These are phyloP conservation scores for Yarrowia keelungensis DNA, from an alignment of 805 yeast genomes.

Conservation along the genomic window DNA sequence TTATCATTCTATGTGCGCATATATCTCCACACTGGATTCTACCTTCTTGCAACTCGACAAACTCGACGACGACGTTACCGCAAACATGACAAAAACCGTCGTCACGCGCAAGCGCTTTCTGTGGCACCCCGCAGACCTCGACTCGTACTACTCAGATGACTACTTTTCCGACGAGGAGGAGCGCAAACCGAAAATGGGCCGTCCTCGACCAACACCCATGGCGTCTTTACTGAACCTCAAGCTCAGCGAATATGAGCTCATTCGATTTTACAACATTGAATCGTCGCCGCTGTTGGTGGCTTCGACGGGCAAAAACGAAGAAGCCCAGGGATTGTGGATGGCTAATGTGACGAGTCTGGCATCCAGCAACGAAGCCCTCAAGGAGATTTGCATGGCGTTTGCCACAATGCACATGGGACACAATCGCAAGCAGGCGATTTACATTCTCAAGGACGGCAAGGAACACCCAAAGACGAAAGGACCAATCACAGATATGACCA, in stretches of 20 bases:
- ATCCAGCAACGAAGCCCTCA: neutral
- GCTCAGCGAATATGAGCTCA: constrained; percentile 5
- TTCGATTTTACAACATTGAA: constrained; percentile 16
- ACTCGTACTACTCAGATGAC: neutral
- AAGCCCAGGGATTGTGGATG: constrained; percentile 16
- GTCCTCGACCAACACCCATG: constrained; percentile 7
- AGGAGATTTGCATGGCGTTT: constrained; percentile 22
- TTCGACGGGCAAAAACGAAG: neutral
- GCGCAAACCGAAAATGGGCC: neutral
- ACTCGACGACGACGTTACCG: too few species aligned
- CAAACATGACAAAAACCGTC: neutral
- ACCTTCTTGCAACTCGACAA: neutral
- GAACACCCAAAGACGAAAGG: neutral
- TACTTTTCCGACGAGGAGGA: neutral
- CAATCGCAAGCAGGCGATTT: constrained; percentile 7
- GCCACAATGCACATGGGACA: constrained; percentile 26
- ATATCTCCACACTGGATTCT: neutral
- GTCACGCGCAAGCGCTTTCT: neutral
- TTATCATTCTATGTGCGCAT: neutral
- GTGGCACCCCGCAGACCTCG: constrained; percentile 1
- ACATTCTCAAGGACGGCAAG: neutral
- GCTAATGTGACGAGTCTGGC: constrained; percentile 2
- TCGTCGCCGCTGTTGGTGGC: constrained; percentile 6
- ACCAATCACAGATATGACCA: neutral
- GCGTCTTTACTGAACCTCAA: constrained; percentile 1